A percentile compares a stretch with the other conserved stretches of the same genome.
Conservation (phyloP, 106 monocot species). For the Acorus calamus region DNA sequence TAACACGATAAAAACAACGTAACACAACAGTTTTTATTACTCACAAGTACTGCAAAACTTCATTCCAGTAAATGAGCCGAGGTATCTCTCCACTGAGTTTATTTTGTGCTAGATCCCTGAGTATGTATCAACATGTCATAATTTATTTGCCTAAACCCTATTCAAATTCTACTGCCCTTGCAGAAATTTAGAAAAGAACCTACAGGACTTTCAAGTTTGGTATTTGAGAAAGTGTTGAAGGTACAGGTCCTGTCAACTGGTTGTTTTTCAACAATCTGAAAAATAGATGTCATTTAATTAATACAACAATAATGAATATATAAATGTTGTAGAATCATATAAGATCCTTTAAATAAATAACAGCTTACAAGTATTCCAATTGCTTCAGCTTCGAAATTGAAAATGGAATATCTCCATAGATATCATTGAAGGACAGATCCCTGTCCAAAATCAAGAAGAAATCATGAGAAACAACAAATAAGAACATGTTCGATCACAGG, state of each 20-base stretch:
- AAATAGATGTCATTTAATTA: no score
- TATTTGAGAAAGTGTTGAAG: conserved; percentile 89
- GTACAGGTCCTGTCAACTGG: conserved; percentile 78
- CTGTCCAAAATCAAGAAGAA: conserved; percentile 11
- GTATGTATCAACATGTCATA: neutral
- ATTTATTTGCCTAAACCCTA: neutral
- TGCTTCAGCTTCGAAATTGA: conserved; percentile 87
- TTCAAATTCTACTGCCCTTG: no score
- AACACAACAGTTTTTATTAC: neutral
- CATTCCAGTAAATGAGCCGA: conserved; percentile 87
- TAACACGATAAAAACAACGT: neutral
- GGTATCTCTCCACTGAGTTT: conserved; percentile 87
- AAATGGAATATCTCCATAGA: conserved; percentile 86
- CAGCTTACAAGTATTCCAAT: conserved; percentile 73
- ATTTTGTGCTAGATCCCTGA: conserved; percentile 85
- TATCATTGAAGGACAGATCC: conserved; percentile 68
- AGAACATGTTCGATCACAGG: no score
- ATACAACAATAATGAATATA: no score
- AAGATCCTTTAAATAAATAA: neutral
- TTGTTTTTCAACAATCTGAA: conserved; percentile 74
- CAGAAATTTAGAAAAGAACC: conserved; percentile 11
- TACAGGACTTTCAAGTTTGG: conserved; percentile 86
- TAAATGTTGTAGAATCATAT: neutral
- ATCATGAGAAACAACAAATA: no score
- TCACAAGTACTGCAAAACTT: conserved; percentile 92